phyloP scores from a whole-genome alignment of 768 basidiomycete genomes.

The Pleurotus ostreatus region DNA sequence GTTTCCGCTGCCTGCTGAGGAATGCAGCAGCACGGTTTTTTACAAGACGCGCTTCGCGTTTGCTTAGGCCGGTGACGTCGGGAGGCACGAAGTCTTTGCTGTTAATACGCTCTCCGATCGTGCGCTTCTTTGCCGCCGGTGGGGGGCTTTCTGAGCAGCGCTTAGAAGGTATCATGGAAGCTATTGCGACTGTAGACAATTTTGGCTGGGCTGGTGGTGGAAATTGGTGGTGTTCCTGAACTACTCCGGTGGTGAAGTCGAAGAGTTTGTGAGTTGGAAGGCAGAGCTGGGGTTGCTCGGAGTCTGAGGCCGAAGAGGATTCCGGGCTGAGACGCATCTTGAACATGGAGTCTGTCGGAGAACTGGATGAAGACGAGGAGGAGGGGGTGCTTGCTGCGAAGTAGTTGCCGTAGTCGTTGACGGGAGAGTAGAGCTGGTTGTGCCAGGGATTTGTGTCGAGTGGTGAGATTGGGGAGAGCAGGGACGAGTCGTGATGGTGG shows the following conservation, averaged over 20 bases:
- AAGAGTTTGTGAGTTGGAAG: constrained; percentile 73
- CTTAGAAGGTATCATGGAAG: constrained; percentile 25
- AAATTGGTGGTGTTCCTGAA: constrained; percentile 28
- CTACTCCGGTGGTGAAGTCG: constrained; percentile 42
- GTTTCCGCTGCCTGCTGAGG: constrained; percentile 85
- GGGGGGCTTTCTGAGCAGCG: constrained; percentile 42
- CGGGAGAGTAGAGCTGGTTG: constrained; percentile 33
- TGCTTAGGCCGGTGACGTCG: constrained; percentile 82
- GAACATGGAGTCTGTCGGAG: constrained; percentile 46
- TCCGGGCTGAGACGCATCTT: constrained; percentile 48
- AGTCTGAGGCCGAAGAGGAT: constrained; percentile 27
- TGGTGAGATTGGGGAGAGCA: constrained; percentile 47
- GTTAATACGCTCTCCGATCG: constrained; percentile 45
- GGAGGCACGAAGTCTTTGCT: constrained; percentile 87
- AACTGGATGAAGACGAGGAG: constrained; percentile 37
- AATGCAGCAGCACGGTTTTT: constrained; percentile 93
- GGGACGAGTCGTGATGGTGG: constrained; percentile 21
- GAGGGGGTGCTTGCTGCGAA: constrained; percentile 39
- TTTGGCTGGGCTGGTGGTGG: constrained; percentile 28
- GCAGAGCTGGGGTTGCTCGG: constrained; percentile 41
- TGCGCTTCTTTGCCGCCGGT: constrained; percentile 37
- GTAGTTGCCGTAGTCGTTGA: constrained; percentile 40
- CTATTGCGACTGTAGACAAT: constrained; percentile 30
- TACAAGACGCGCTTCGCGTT: constrained; percentile 86
- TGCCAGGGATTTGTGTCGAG: constrained; percentile 47